Conservation (phyloP, 2,329 filamentous ascomycete genomes). For the Fusarium tanahbumbuense region DNA sequence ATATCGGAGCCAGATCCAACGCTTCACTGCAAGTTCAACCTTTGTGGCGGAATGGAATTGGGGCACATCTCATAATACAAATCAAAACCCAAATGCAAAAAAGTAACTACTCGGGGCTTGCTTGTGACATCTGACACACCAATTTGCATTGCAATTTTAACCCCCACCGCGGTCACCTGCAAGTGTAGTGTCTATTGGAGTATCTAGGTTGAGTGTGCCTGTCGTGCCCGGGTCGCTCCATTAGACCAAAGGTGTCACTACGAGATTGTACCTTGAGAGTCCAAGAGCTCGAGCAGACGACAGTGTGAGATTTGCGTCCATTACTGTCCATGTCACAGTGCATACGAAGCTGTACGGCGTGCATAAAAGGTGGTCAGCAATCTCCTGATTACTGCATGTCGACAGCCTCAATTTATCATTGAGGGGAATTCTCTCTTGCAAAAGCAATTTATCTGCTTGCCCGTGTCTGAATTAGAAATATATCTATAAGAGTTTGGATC, state of each 20-base stretch:
- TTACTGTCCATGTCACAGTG: neutral
- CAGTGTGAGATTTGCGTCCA: neutral
- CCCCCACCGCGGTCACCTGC: too few species aligned
- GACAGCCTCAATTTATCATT: neutral
- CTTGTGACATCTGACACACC: too few species aligned
- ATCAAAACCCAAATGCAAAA: too few species aligned
- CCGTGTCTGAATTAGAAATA: accelerated
- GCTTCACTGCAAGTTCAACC: too few species aligned
- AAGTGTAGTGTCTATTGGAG: too few species aligned
- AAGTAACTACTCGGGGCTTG: too few species aligned
- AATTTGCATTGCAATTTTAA: too few species aligned
- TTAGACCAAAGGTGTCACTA: neutral
- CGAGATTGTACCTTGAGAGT: neutral
- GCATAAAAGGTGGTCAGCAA: constrained; percentile 27
- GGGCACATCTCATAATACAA: too few species aligned
- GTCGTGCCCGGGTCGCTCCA: too few species aligned
- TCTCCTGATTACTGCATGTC: neutral
- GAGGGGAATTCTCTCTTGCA: neutral
- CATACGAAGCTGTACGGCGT: neutral
- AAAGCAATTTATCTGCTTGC: neutral
- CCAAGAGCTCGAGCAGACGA: neutral
- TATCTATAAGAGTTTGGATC: too few species aligned
- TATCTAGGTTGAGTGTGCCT: neutral
- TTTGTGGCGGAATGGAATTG: too few species aligned
- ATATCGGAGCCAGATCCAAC: too few species aligned